phyloP scores from a whole-genome alignment of 2,329 filamentous ascomycete genomes.

The Hymenotorrendiella dingleyae region DNA sequence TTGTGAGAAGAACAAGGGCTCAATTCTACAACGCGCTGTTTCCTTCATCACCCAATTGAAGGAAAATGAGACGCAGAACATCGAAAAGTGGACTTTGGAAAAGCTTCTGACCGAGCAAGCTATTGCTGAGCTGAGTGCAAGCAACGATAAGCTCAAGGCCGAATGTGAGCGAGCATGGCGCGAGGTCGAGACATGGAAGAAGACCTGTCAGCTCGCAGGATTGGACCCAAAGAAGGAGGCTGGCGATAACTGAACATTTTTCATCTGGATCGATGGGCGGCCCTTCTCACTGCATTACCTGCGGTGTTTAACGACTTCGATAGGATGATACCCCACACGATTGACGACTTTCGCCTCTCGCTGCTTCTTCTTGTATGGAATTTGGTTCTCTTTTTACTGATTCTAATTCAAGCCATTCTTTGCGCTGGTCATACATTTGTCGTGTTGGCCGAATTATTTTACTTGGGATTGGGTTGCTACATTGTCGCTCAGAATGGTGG shows the following conservation, averaged over 20 bases:
- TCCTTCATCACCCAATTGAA: slow-evolving; percentile 92
- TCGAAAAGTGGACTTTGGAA: slow-evolving; percentile 88
- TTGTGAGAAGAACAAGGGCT: slow-evolving; percentile 98
- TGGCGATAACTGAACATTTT: slow-evolving; percentile 25
- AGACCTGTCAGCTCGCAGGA: slow-evolving; percentile 55
- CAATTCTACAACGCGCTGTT: slow-evolving; percentile 87
- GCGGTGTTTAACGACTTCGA: slow-evolving; percentile 21
- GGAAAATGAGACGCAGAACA: slow-evolving; percentile 88
- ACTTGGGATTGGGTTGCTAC: slow-evolving; percentile 3
- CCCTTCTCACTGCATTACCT: slow-evolving; percentile 18
- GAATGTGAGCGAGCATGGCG: slow-evolving; percentile 74
- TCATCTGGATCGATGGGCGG: slow-evolving; percentile 23
- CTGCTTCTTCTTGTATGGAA: slow-evolving; percentile 26
- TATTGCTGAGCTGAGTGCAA: slow-evolving; percentile 78
- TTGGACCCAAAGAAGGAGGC: slow-evolving; percentile 42
- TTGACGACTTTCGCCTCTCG: slow-evolving; percentile 25
- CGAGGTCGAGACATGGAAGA: slow-evolving; percentile 75
- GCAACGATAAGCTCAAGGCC: slow-evolving; percentile 79
- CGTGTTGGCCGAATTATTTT: neutral
- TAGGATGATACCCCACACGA: slow-evolving; percentile 28
- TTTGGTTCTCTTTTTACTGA: slow-evolving; percentile 15
- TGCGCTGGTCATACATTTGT: neutral
- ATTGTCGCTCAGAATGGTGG: slow-evolving; percentile 8
- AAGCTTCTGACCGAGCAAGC: slow-evolving; percentile 87
- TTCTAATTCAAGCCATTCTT: slow-evolving; percentile 6